Percentiles rank a stretch among this genome's conserved stretches.
Evolutionary conservation across 805 yeast genomes (phyloP).

Genomic region (Saturnispora halmiae): DNA sequence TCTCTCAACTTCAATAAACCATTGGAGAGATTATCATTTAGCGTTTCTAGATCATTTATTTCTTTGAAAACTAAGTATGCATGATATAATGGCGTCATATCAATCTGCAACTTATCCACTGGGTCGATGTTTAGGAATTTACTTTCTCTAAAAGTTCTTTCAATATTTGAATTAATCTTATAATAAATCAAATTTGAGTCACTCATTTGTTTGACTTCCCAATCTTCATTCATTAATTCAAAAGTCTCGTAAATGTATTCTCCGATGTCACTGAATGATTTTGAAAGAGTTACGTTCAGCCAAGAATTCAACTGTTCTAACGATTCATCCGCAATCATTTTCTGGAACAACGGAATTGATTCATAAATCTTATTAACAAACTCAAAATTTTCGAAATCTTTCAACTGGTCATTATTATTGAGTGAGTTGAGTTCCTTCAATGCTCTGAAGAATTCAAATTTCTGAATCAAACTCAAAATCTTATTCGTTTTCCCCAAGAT

Average conservation of each 20-base stretch:
- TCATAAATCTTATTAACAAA: conserved; percentile 66
- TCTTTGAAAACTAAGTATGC: conserved; percentile 74
- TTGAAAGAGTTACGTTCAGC: conserved; percentile 52
- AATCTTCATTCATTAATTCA: conserved; percentile 45
- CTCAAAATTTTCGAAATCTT: conserved; percentile 56
- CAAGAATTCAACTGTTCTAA: conserved; percentile 57
- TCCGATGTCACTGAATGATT: conserved; percentile 53
- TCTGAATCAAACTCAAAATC: conserved; percentile 70
- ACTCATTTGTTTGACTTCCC: conserved; percentile 42
- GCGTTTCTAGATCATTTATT: conserved; percentile 51
- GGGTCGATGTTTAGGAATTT: conserved; percentile 36
- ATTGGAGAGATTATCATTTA: conserved; percentile 55
- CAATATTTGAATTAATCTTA: conserved; percentile 81
- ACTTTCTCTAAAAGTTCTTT: conserved; percentile 57
- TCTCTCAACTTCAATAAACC: conserved; percentile 68
- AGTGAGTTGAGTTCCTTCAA: conserved; percentile 73
- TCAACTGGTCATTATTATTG: conserved; percentile 49
- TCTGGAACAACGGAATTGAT: conserved; percentile 68
- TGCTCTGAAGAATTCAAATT: conserved; percentile 74
- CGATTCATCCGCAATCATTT: conserved; percentile 66
- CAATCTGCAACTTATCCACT: conserved; percentile 42
- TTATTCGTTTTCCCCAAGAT: conserved; percentile 81
- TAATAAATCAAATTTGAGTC: conserved; percentile 42
- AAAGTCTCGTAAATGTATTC: conserved; percentile 46
- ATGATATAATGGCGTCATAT: conserved; percentile 70